These are phyloP conservation scores for Sophora flavescens DNA, from an alignment of 306 rosid species.

Conservation along the genomic window DNA sequence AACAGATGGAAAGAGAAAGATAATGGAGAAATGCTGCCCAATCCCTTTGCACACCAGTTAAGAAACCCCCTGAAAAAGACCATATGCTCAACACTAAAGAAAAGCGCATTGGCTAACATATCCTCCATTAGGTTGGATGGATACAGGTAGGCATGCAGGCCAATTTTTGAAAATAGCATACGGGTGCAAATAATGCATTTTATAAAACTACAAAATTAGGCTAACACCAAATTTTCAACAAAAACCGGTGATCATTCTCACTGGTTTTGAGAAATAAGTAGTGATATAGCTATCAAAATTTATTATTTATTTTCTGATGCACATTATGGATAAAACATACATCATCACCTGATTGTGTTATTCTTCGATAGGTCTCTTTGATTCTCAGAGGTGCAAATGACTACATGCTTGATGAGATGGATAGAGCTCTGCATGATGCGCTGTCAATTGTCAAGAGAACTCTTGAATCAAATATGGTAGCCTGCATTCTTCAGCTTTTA, in stretches of 20 bases:
- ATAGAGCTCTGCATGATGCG: constrained; percentile 94
- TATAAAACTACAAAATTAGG: too few relatives aligned
- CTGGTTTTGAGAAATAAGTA: not conserved
- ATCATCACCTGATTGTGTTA: not conserved
- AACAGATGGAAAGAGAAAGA: not conserved
- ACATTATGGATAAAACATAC: constrained; percentile 35
- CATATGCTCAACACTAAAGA: not conserved
- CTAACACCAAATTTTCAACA: not conserved
- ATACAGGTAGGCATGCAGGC: not conserved
- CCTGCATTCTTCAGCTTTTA: constrained; percentile 9
- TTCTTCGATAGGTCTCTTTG: constrained; percentile 75
- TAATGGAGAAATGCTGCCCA: not conserved
- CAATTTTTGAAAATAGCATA: not conserved
- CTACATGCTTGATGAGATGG: constrained; percentile 99
- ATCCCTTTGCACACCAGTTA: constrained; percentile 25
- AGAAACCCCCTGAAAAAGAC: not conserved
- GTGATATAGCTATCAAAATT: not conserved
- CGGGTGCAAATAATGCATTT: too few relatives aligned
- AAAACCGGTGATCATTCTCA: not conserved
- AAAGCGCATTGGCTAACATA: not conserved
- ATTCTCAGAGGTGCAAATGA: constrained; percentile 97
- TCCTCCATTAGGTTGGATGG: not conserved
- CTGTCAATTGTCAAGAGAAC: constrained; percentile 94
- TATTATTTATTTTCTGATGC: not conserved
- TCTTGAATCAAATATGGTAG: constrained; percentile 91